Conservation (phyloP, 2,329 filamentous ascomycete species). For the Trichoderma koningii region DNA sequence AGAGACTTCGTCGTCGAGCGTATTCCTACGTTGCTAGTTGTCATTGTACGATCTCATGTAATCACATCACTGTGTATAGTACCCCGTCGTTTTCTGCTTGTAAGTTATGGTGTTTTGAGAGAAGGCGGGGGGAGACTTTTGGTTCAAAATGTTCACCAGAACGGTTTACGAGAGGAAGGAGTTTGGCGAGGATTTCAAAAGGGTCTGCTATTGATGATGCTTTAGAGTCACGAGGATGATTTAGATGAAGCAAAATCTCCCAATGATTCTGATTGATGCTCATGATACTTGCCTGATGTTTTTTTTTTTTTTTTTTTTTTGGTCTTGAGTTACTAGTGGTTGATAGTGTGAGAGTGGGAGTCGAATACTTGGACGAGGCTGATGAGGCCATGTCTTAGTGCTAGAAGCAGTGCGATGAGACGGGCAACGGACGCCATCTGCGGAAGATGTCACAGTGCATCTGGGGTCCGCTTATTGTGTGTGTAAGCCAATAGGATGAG, state of each 20-base stretch:
- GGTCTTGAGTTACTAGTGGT: too few species aligned
- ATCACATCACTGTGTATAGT: constrained; percentile 23
- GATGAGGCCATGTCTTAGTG: not conserved
- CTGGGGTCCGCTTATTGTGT: not conserved
- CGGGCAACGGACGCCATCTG: not conserved
- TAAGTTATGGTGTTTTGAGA: not conserved
- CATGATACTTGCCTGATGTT: too few species aligned
- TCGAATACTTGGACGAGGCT: not conserved
- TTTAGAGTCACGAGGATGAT: too few species aligned
- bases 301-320: too few species aligned
- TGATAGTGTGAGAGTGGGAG: not conserved
- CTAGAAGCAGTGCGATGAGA: constrained; percentile 1
- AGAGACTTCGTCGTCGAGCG: not conserved
- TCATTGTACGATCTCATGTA: not conserved
- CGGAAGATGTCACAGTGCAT: constrained; percentile 23
- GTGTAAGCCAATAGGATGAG: not conserved
- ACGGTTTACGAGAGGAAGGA: too few species aligned
- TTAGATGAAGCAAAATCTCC: too few species aligned
- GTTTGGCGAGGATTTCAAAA: too few species aligned
- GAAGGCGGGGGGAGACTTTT: not conserved
- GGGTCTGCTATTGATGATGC: too few species aligned
- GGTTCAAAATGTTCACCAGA: not conserved
- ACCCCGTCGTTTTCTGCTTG: not conserved
- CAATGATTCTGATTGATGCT: too few species aligned
- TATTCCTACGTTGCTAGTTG: not conserved